These are phyloP conservation scores for Euphrasia confusa DNA, from an alignment of 257 asterid species.

Conservation along the genomic window DNA sequence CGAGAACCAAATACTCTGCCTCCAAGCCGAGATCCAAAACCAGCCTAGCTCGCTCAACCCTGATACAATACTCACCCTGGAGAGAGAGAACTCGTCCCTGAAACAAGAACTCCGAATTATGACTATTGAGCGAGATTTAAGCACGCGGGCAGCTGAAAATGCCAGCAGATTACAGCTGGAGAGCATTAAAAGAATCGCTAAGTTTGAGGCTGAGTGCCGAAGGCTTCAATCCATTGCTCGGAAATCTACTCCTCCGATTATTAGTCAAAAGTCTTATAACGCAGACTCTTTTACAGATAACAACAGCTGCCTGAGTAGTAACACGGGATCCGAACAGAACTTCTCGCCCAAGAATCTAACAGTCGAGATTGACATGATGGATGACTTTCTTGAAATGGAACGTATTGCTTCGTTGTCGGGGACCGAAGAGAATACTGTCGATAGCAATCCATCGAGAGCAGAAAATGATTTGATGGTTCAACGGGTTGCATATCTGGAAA, in stretches of 20 bases:
- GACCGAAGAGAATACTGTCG: slow-evolving; percentile 27
- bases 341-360: slow-evolving; percentile 34
- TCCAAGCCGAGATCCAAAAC: slow-evolving; percentile 30
- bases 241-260: slow-evolving; percentile 32
- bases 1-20: slow-evolving; percentile 46
- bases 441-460: slow-evolving; percentile 22
- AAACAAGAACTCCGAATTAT: slow-evolving; percentile 46
- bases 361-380: slow-evolving; percentile 70
- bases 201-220: slow-evolving; percentile 67
- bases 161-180: slow-evolving; percentile 63
- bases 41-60: background rate
- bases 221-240: slow-evolving; percentile 47
- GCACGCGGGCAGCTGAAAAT: slow-evolving; percentile 59
- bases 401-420: slow-evolving; percentile 59
- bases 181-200: slow-evolving; percentile 50
- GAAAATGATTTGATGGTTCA: slow-evolving; percentile 42
- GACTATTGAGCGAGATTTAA: slow-evolving; percentile 57
- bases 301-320: slow-evolving; percentile 23
- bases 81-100: slow-evolving; percentile 45
- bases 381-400: slow-evolving; percentile 90
- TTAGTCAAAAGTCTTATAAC: slow-evolving; percentile 33
- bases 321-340: slow-evolving; percentile 33
- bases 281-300: slow-evolving; percentile 44
- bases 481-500: slow-evolving; percentile 45
- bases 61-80: slow-evolving; percentile 27